Conservation (phyloP, 169 alveolate genomes). For the Plasmodium gonderi region DNA sequence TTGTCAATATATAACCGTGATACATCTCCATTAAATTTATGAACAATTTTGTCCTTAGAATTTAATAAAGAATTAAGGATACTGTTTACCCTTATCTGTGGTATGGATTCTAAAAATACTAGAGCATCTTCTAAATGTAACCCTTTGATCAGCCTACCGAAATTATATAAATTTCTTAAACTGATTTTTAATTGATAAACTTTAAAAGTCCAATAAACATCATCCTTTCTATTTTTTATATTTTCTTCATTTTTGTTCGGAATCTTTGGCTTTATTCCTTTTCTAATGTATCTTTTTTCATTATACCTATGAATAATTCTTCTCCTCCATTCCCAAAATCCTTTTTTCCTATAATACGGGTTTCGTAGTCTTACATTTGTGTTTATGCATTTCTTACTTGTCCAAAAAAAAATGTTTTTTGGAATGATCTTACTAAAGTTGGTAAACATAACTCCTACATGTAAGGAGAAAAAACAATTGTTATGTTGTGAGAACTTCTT, state of each 20-base stretch:
- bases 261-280: slow-evolving; percentile 80
- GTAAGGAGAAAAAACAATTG: neutral
- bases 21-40: slow-evolving; percentile 85
- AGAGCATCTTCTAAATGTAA: slow-evolving; percentile 85
- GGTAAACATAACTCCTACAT: slow-evolving; percentile 2
- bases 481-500: neutral
- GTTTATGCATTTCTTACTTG: slow-evolving; percentile 58
- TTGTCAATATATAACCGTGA: slow-evolving; percentile 82
- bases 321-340: slow-evolving; percentile 88
- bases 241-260: slow-evolving; percentile 77
- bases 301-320: slow-evolving; percentile 78
- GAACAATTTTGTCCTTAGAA: slow-evolving; percentile 81
- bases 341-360: slow-evolving; percentile 86
- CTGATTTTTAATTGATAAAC: slow-evolving; percentile 85
- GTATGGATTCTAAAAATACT: slow-evolving; percentile 84
- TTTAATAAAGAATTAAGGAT: slow-evolving; percentile 80
- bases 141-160: slow-evolving; percentile 78
- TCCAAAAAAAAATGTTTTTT: neutral
- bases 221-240: slow-evolving; percentile 74
- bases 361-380: slow-evolving; percentile 81
- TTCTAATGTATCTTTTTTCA: slow-evolving; percentile 77
- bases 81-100: slow-evolving; percentile 80
- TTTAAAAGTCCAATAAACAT: slow-evolving; percentile 82
- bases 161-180: slow-evolving; percentile 79
- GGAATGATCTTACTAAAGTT: neutral